phyloP scores from a whole-genome alignment of 2,329 filamentous ascomycete species.

The Monosporascus sp. region DNA sequence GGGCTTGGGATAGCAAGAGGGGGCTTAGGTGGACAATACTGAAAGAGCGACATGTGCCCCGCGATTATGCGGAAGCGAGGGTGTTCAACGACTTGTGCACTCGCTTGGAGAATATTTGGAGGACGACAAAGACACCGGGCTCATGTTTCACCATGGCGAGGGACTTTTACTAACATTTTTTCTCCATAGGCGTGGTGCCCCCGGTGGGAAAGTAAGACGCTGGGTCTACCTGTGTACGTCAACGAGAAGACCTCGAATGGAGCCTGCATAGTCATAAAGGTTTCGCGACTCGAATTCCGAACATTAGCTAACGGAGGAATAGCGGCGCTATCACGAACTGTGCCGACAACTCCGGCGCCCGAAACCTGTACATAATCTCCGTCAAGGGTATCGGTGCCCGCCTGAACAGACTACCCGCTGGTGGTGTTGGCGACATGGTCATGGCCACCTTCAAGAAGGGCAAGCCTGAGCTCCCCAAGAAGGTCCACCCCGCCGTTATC shows the following conservation, averaged over 20 bases:
- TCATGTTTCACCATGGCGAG: not conserved
- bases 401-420: constrained; percentile 94
- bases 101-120: not conserved
- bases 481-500: constrained; percentile 99
- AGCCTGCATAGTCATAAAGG: not conserved
- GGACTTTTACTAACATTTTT: constrained; percentile 10
- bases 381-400: constrained; percentile 98
- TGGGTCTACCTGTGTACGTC: constrained; percentile 99
- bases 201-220: constrained; percentile 99
- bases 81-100: not conserved
- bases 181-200: constrained; percentile 68
- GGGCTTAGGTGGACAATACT: not conserved
- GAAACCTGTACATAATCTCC: constrained; percentile 99
- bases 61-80: not conserved
- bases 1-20: not conserved
- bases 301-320: constrained; percentile 6
- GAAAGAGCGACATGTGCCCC: not conserved
- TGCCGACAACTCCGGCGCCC: constrained; percentile 97
- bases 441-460: constrained; percentile 99
- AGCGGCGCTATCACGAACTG: constrained; percentile 99
- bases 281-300: not conserved
- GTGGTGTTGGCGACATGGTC: constrained; percentile 99
- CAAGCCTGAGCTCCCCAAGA: constrained; percentile 99
- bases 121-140: not conserved
- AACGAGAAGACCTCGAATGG: constrained; percentile 14